phyloP scores from a whole-genome alignment of 192 early-diverging fungal genomes.

The Obelidium mucronatum region DNA sequence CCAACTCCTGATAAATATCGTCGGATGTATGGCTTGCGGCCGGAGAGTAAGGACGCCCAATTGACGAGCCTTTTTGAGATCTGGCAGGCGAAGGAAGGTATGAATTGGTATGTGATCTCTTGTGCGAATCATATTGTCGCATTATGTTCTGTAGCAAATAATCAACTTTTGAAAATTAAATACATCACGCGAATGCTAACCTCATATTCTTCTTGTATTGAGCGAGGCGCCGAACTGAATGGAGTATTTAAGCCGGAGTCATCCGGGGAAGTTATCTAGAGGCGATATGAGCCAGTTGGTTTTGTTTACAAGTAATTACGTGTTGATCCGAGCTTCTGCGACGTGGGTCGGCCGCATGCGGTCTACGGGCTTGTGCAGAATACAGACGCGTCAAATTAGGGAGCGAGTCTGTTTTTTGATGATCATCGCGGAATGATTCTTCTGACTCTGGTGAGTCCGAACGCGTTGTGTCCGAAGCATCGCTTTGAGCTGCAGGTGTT shows the following conservation, averaged over 20 bases:
- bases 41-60: constrained; percentile 8
- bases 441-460: too few relatives aligned
- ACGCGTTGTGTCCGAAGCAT: too few relatives aligned
- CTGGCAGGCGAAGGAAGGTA: background rate
- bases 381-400: background rate
- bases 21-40: background rate
- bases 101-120: background rate
- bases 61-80: background rate
- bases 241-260: background rate
- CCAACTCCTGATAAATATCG: constrained; percentile 22
- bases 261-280: too few relatives aligned
- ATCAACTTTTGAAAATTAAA: background rate
- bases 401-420: too few relatives aligned
- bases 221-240: background rate
- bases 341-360: background rate
- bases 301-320: too few relatives aligned
- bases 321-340: too few relatives aligned
- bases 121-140: background rate
- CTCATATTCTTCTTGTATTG: constrained; percentile 24
- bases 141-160: background rate
- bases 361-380: background rate
- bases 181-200: background rate
- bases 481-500: too few relatives aligned
- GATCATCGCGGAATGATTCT: too few relatives aligned
- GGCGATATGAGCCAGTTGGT: too few relatives aligned